Percentiles rank a stretch among this genome's conserved stretches.
These are phyloP conservation scores for Colletotrichum musae DNA, from an alignment of 2,329 filamentous ascomycete genomes.

Conservation along the genomic window DNA sequence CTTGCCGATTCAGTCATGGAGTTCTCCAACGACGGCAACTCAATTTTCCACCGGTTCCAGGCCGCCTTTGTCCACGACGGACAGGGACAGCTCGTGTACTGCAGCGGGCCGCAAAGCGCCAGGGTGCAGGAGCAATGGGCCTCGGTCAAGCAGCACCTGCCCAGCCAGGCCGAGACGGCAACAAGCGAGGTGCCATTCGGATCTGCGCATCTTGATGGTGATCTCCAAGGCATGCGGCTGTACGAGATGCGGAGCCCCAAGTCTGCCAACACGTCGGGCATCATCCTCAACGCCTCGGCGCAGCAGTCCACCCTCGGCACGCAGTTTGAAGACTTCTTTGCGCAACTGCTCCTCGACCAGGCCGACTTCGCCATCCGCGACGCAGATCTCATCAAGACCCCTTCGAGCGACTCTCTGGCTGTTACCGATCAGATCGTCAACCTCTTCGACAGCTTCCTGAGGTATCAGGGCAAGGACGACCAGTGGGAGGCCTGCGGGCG, in stretches of 20 bases:
- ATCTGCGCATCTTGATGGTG: slow-evolving; percentile 19
- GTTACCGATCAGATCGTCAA: slow-evolving; percentile 26
- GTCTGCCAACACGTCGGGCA: slow-evolving; percentile 14
- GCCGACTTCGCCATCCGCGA: slow-evolving; percentile 36
- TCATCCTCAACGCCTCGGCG: slow-evolving; percentile 25
- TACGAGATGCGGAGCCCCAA: slow-evolving; percentile 25
- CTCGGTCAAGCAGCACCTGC: slow-evolving; percentile 19
- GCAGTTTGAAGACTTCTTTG: slow-evolving; percentile 32
- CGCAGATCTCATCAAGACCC: background rate
- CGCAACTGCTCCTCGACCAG: slow-evolving; percentile 28
- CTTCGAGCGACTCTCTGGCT: background rate
- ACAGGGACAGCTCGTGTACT: slow-evolving; percentile 33
- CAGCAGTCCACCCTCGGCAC: slow-evolving; percentile 14
- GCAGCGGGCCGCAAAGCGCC: slow-evolving; percentile 24
- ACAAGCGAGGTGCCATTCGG: slow-evolving; percentile 11
- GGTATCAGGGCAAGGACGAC: slow-evolving; percentile 44
- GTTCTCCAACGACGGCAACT: slow-evolving; percentile 38
- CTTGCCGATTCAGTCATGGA: slow-evolving; percentile 28
- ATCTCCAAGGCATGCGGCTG: slow-evolving; percentile 18
- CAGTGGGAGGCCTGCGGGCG: slow-evolving; percentile 45
- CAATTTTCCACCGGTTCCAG: slow-evolving; percentile 39
- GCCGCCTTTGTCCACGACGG: slow-evolving; percentile 35
- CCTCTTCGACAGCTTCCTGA: slow-evolving; percentile 46
- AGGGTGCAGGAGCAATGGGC: slow-evolving; percentile 30
- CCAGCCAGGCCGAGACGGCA: slow-evolving; percentile 13